These are phyloP conservation scores for Sparassis latifolia DNA, from an alignment of 1,284 basidiomycete species.

Conservation along the genomic window DNA sequence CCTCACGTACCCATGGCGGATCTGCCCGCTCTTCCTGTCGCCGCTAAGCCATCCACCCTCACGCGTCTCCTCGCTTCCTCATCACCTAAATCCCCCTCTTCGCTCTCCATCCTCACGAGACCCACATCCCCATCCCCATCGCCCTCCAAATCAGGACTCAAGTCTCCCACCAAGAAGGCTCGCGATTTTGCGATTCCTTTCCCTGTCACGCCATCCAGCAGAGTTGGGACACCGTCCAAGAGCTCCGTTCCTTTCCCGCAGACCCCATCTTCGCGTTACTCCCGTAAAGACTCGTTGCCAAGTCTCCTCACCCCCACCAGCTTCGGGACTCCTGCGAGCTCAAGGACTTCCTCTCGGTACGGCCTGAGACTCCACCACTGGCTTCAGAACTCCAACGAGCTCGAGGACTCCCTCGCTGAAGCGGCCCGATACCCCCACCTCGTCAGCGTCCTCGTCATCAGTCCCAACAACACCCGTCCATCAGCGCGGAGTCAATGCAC, in stretches of 20 bases:
- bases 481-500: constrained; percentile 46
- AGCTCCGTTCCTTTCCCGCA: constrained; percentile 39
- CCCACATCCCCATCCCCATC: constrained; percentile 40
- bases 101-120: constrained; percentile 34
- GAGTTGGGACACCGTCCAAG: constrained; percentile 32
- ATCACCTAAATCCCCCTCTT: constrained; percentile 52
- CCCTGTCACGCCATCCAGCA: constrained; percentile 36
- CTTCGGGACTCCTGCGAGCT: constrained; percentile 15
- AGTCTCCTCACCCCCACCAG: constrained; percentile 17
- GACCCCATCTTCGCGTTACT: constrained; percentile 27
- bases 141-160: constrained; percentile 26
- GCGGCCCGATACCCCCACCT: constrained; percentile 20
- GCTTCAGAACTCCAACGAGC: constrained; percentile 11
- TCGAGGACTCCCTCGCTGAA: constrained; percentile 34
- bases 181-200: constrained; percentile 45
- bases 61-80: constrained; percentile 64
- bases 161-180: constrained; percentile 41
- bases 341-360: constrained; percentile 34
- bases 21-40: constrained; percentile 47
- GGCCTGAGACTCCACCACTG: constrained; percentile 22
- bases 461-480: constrained; percentile 59
- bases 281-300: constrained; percentile 10
- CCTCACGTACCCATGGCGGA: constrained; percentile 60
- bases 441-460: constrained; percentile 29
- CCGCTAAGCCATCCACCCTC: constrained; percentile 55